A percentile compares a stretch with the other conserved stretches of the same genome.
Conservation (phyloP, 164 flowering plant species). For the Chimonanthus praecox region DNA sequence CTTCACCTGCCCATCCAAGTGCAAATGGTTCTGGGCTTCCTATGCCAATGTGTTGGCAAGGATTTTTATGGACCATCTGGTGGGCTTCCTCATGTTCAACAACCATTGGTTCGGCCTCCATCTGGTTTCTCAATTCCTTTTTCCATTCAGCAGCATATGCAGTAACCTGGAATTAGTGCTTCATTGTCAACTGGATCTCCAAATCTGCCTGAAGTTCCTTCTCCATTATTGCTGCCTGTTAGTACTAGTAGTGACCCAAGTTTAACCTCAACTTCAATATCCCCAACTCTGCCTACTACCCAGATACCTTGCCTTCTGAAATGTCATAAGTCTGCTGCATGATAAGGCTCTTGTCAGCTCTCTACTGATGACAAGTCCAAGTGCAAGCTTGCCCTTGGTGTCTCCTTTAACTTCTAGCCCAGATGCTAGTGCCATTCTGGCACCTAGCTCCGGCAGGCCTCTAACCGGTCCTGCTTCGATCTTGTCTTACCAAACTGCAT, state of each 20-base stretch:
- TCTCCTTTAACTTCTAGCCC: conserved; percentile 30
- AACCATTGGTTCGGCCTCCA: conserved; percentile 54
- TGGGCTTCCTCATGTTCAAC: conserved; percentile 60
- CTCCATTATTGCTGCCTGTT: conserved; percentile 25
- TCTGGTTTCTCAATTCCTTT: conserved; percentile 62
- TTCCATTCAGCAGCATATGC: conserved; percentile 67
- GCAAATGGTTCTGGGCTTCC: conserved; percentile 60
- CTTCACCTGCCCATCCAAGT: conserved; percentile 55
- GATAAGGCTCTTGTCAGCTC: conserved; percentile 40
- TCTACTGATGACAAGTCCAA: conserved; percentile 26
- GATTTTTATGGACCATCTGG: conserved; percentile 64
- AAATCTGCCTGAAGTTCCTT: conserved; percentile 34
- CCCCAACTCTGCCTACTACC: conserved; percentile 35
- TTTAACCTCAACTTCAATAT: conserved; percentile 29
- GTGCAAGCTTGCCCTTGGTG: conserved; percentile 32
- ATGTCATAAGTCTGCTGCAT: conserved; percentile 22
- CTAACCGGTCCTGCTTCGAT: conserved; percentile 28
- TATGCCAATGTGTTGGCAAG: conserved; percentile 88
- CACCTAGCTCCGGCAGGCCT: conserved; percentile 42
- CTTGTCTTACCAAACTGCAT: conserved; percentile 32
- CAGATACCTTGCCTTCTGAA: conserved; percentile 43
- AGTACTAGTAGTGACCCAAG: conserved; percentile 24
- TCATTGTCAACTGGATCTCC: conserved; percentile 36
- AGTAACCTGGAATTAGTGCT: conserved; percentile 47
- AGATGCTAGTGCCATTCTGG: conserved; percentile 29